Evolutionary conservation across 1,284 basidiomycete genomes (phyloP), one percentile per base, ranked within the genome.

Genomic region (Ceratobasidium sp.): DNA sequence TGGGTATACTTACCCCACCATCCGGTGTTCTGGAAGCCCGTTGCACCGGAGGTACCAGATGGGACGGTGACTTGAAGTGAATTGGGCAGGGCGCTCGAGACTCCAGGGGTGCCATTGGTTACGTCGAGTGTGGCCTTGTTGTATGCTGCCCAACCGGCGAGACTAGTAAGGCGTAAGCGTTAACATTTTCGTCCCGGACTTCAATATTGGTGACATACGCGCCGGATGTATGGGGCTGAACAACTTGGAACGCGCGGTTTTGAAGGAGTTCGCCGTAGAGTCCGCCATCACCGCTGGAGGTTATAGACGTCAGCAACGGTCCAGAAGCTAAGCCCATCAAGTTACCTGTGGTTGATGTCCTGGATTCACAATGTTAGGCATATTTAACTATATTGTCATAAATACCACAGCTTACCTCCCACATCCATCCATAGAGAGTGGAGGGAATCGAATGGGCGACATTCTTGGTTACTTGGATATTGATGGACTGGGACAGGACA

Each of bases 221-320:
- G 2, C 36, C 72, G 8, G 72, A 67, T 2, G 72, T 72, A 57
- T 58, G 50, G 16, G 62, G 61, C 4, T 50, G 23, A 23, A 67
- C 72, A 3, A 30, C 52, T 57, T 72, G 72, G 32, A 72, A 72
- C 8, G 62, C 72, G 10, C 72, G 62, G 23, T 72, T 72, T 48
- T 55, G 52, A 4, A 72, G 34, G 14, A 76, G 50, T 59, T 76
- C 74, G 21, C 73, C 76, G 36, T 75, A 75, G 12, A 76, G 58
- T 26, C 75, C 75, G 18, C 74, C 74, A 43, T 74, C 74, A 43
- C 74, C 72, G 53, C 72, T 73, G n/a, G 16, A 59, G 39, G 4
- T 39, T 16, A 2, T 32, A n/a, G n/a, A n/a, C 4, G 21, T 55
- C 23, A 59, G 55, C 34, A 18, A 9, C n/a, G 5, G 14, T 14